Evolutionary conservation across 257 asterid genomes (phyloP).

Genomic region (Solanum clarkiae): DNA sequence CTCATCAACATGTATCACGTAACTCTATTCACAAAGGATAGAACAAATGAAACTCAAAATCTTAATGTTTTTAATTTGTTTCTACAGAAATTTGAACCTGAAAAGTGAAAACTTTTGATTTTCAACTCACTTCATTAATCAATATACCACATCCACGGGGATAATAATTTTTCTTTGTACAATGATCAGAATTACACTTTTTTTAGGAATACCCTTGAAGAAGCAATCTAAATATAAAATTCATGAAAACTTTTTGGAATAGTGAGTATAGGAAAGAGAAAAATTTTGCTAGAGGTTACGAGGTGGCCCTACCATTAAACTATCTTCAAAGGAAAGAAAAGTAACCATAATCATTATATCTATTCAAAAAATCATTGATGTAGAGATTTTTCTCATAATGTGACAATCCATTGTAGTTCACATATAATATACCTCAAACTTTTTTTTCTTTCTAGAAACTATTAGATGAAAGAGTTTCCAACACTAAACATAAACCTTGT

Average conservation of each 20-base stretch:
- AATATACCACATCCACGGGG: no score
- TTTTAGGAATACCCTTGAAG: not conserved
- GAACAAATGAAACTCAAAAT: not conserved
- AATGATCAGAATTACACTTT: not conserved
- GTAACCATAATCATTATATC: not conserved
- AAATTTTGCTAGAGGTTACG: no score
- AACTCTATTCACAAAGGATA: fast-evolving
- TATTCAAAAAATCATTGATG: not conserved
- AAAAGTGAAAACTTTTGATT: not conserved
- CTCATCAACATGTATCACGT: not conserved
- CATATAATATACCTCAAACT: not conserved
- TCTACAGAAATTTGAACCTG: not conserved
- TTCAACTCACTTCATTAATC: no score
- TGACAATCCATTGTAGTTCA: not conserved
- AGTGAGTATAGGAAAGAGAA: not conserved
- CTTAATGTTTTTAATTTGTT: not conserved
- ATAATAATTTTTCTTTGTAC: not conserved
- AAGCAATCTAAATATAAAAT: not conserved
- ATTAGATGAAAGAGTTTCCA: not conserved
- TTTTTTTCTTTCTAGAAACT: not conserved
- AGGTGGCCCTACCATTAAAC: not conserved
- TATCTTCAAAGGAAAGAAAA: not conserved
- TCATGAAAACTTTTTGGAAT: not conserved
- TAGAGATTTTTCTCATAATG: not conserved
- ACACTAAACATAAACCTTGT: not conserved